A percentile compares a stretch with the other conserved stretches of the same genome.
These are phyloP conservation scores for Epichloe brachyelytri DNA, from an alignment of 2,329 filamentous ascomycete genomes.

Conservation along the genomic window DNA sequence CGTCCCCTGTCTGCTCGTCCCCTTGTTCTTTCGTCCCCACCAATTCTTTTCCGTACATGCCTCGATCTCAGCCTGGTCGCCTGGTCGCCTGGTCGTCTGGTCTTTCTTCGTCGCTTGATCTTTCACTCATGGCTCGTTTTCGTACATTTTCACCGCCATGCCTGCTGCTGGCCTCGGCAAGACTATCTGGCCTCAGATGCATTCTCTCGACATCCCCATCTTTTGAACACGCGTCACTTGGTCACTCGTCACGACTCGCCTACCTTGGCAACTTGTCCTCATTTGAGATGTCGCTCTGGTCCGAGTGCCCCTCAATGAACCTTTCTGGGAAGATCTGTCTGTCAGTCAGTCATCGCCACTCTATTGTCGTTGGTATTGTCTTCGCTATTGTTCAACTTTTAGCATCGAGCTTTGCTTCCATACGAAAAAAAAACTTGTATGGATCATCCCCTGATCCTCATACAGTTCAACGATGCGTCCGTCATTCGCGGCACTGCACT, in stretches of 20 bases:
- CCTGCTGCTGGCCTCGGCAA: background rate
- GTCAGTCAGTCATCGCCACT: background rate
- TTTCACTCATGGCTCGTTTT: background rate
- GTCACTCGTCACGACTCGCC: too few relatives aligned
- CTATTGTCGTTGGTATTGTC: constrained; percentile 5
- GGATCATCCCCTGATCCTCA: background rate
- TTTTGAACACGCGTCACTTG: too few relatives aligned
- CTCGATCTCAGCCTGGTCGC: too few relatives aligned
- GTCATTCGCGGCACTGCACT: background rate
- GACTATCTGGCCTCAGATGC: background rate
- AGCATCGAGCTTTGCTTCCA: background rate
- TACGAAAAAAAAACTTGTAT: too few relatives aligned
- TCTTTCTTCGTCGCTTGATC: background rate
- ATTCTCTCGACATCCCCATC: background rate
- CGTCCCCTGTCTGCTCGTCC: too few relatives aligned
- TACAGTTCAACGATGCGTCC: too few relatives aligned
- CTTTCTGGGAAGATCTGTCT: background rate
- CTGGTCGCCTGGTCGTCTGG: too few relatives aligned
- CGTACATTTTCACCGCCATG: background rate
- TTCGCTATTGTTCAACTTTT: constrained; percentile 1
- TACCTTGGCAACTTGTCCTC: background rate
- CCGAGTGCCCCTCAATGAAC: background rate
- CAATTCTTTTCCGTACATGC: too few relatives aligned
- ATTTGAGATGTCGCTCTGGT: background rate
- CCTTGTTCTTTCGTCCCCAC: too few relatives aligned